Evolutionary conservation across 331 rosid species (phyloP), one percentile per base, ranked within the genome.

Genomic region (Pyracantha coccinea): DNA sequence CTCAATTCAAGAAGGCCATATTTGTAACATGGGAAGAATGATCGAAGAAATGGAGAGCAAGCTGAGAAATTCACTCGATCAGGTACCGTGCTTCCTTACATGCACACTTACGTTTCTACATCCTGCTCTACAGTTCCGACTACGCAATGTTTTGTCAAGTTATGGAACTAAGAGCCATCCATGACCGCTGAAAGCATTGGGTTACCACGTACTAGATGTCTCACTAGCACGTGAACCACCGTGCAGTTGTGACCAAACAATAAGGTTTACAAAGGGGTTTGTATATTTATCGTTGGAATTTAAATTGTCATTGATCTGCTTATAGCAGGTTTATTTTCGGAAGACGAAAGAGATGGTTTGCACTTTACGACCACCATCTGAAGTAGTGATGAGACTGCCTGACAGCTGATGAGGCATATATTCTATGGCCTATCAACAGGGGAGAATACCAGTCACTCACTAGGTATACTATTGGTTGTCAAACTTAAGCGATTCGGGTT

Each of bases 31-130:
- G 96, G 99, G 99, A 79, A 86, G 91, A 81, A 94, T 94, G 99
- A 94, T 94, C 35, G 97, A 94, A 87, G 99, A 94, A 85, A 94
- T 94, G 99, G 99, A 94, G 85, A 77, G 99, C 78, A 94, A 94
- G 84, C 90, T 92, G 83, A 90, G 99, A 83, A 92, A 92, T 81
- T 94, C 99, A 24, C 87, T 94, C 32, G 97, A 94, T 86, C 97
- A 94, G 99, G 93, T 94, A 82, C 62, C 20, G 13, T 41, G 66
- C 4, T 32, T 59, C 44, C 45, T 24, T 69, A 13, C 68, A 9
- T 28, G 10, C 67, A 33, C 27, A 61, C 19, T 21, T 11, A 32
- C 16, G 31, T 19, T 32, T 31, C 77, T 19, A 10, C 12, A 23
- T 33, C 21, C n/a, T 23, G 15, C 13, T 68, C 6, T 31, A 33